Base-by-base conservation (phyloP, 2,329 filamentous ascomycete species). In the Lachnellula willkommii region DNA sequence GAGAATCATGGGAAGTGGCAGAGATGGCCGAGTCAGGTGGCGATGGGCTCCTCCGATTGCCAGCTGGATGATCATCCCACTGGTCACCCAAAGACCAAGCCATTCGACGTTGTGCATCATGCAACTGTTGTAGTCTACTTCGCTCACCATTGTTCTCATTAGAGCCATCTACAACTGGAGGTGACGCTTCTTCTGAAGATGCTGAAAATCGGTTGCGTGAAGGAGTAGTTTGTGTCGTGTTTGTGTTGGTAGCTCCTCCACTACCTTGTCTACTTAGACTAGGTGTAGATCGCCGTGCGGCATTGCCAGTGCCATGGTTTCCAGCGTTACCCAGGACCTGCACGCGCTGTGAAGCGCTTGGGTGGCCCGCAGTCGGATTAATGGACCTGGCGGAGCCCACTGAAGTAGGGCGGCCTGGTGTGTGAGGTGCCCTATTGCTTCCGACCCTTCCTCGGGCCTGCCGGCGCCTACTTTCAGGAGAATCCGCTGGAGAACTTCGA, bases 401-500 rank as follows among this genome's bases (percentile, higher is more conserved):
- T 11, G 64, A 63, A 8, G 50, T 64, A 15, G 60, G 62, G n/a
- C 65, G 65, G 14, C 53, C 54, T 24, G 53, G 39, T 22, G 24
- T 40, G 47, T 63, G 59, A 17, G 49, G 24, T 37, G 57, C 47
- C 55, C 65, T 62, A 35, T 53, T 59, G 24, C 43, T 54, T 24
- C 58, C 58, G 42, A 53, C 47, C 52, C 65, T 63, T 32, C 63
- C 63, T 45, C 65, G 60, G 36, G 56, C 47, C 42, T 57, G 57
- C 9, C 60, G 65, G 54, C 65, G 56, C 55, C 66, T 50, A 42
- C 42, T 59, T 45, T 66, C 64, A 32, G 57, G 49, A 24, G 59
- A 61, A 40, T 67, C 65, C 14, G 35, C 49, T 4, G 53, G 48
- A 15, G 60, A 57, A 14, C 51, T 26, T 37, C 61, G 54, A 42